Evolutionary conservation across 257 asterid species (phyloP).

Genomic region (Solanum clarkiae): DNA sequence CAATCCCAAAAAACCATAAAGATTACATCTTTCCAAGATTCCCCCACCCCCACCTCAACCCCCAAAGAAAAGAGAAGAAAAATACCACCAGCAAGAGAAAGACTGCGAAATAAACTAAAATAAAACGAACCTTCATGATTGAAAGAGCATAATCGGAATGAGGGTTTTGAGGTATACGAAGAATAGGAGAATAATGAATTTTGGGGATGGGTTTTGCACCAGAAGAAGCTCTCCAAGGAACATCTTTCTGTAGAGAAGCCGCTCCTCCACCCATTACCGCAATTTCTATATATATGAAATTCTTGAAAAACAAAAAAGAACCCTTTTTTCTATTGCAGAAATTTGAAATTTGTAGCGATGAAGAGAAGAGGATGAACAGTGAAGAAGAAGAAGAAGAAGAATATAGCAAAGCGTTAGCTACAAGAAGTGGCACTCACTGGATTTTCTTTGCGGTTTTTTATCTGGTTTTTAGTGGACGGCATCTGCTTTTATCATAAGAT

Average conservation of each 20-base stretch:
- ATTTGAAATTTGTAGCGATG: neutral
- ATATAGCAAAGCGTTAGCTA: neutral
- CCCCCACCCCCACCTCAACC: no score
- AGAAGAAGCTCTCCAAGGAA: conserved; percentile 70
- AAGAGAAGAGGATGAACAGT: neutral
- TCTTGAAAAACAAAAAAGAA: neutral
- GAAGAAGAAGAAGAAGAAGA: neutral
- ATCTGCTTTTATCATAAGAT: neutral
- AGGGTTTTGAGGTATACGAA: conserved; percentile 61
- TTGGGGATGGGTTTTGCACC: conserved; percentile 69
- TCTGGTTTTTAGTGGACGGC: neutral
- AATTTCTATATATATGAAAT: neutral
- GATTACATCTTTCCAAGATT: neutral
- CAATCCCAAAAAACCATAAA: neutral
- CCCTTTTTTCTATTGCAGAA: neutral
- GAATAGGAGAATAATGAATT: conserved; percentile 78
- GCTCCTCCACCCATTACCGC: conserved; percentile 47
- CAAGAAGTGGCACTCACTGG: neutral
- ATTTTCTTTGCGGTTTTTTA: neutral
- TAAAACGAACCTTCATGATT: conserved; percentile 54
- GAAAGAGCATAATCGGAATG: conserved; percentile 51
- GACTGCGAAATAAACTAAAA: neutral
- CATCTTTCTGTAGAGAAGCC: conserved; percentile 47
- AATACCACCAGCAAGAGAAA: neutral
- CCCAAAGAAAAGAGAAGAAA: neutral